Base-by-base conservation (phyloP, 2,329 filamentous ascomycete species). In the Ophiostoma ips region DNA sequence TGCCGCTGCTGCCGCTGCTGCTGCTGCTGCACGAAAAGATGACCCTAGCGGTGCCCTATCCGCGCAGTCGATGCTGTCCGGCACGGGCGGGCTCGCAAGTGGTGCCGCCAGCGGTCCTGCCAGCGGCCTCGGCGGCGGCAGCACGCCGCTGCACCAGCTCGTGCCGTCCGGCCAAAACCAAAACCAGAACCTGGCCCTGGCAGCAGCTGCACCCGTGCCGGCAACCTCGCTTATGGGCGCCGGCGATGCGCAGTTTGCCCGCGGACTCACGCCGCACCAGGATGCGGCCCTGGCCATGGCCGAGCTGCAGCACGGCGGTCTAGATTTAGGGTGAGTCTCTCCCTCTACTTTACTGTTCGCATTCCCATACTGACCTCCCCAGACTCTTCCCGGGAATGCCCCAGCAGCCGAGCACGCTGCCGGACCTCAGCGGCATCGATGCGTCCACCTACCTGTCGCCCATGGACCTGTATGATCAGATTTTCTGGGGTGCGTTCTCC, bases 381-480 rank as follows among this genome's bases (percentile, higher is more conserved):
- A 55, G 53, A 7, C 46, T 56, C 34, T 53, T 63, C 15, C 64
- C 64, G 36, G 59, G 65, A 38, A 62, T 73, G 52, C 57, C 21
- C 7, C 45, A 48, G 12, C 40, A 55, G 16, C 54, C 58, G 15
- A 61, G 64, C 40, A 62, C 59, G 46, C 60, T 77, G 33, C 62
- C 72, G 7, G 71, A 71, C 43, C 63, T 78, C 46, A 62, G 65
- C 46, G 62, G 67, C 34, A 64, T 76, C 11, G 78, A 81, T 53
- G 74, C 75, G 15, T 68, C 72, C 3, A 67, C 76, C 33, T 75
- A 77, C 56, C 77, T 82, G 69, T 79, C 78, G 35, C 79, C 79
- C 1, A 78, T 83, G 76, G 79, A 83, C 53, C 64, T 83, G 1
- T 83, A 81, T 59, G 77, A 82, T 58, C 80, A 77, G 4, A 83